Conservation (phyloP, 495 filamentous ascomycete species). For the Amphirosellinia nigrospora region DNA sequence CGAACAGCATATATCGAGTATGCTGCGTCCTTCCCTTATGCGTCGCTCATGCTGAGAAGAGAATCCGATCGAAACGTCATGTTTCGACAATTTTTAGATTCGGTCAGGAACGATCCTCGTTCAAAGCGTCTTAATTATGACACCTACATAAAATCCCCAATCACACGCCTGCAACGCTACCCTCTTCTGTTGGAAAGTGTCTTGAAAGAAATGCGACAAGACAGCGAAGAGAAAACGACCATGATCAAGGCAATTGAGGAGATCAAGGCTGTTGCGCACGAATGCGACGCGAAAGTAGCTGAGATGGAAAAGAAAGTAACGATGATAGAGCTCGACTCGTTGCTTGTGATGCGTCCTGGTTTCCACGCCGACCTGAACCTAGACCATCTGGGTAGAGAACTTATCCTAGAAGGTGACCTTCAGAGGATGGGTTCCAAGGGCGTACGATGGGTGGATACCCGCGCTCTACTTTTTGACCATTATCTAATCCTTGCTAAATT, state of each 20-base stretch:
- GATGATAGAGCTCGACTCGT: slow-evolving; percentile 80
- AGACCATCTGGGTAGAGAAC: slow-evolving; percentile 86
- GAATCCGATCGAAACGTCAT: slow-evolving; percentile 84
- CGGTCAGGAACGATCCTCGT: slow-evolving; percentile 76
- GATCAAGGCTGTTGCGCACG: slow-evolving; percentile 86
- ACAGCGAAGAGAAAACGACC: slow-evolving; percentile 90
- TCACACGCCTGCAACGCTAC: slow-evolving; percentile 92
- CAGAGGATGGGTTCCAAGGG: slow-evolving; percentile 85
- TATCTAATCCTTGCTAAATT: slow-evolving; percentile 93
- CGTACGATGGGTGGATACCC: slow-evolving; percentile 89
- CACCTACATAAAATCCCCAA: slow-evolving; percentile 90
- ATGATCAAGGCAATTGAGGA: slow-evolving; percentile 89
- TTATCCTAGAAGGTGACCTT: slow-evolving; percentile 89
- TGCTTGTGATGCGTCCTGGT: slow-evolving; percentile 81
- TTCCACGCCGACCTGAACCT: slow-evolving; percentile 93
- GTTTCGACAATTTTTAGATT: slow-evolving; percentile 85
- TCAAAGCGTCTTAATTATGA: slow-evolving; percentile 91
- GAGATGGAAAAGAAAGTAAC: slow-evolving; percentile 94
- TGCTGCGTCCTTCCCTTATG: slow-evolving; percentile 83
- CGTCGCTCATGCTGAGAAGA: slow-evolving; percentile 80
- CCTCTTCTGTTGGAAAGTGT: slow-evolving; percentile 83
- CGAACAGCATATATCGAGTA: slow-evolving; percentile 89
- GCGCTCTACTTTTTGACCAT: slow-evolving; percentile 93
- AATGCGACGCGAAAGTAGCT: slow-evolving; percentile 93
- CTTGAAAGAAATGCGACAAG: slow-evolving; percentile 78